Conservation (phyloP, 495 filamentous ascomycete genomes). For the Aspergillus sclerotioniger region DNA sequence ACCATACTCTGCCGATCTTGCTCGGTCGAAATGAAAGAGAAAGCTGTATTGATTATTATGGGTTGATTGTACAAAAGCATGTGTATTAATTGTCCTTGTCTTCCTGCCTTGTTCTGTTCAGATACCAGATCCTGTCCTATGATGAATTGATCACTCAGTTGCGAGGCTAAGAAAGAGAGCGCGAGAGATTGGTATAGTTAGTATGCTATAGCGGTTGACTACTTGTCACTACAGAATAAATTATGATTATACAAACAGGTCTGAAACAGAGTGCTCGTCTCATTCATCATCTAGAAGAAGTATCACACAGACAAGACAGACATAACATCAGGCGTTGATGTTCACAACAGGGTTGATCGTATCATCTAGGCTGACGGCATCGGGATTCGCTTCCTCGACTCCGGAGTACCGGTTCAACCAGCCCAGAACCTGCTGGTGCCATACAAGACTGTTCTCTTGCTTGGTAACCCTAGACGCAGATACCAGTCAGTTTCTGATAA, state of each 20-base stretch:
- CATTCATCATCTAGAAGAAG: neutral
- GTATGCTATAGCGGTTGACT: neutral
- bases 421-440: slow-evolving; percentile 49
- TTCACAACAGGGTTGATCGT: slow-evolving; percentile 34
- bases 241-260: neutral
- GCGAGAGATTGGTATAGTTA: neutral
- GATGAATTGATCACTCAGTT: neutral
- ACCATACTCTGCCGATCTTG: neutral
- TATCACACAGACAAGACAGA: neutral
- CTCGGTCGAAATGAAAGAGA: neutral
- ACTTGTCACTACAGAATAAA: neutral
- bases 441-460: slow-evolving; percentile 45
- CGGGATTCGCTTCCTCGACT: slow-evolving; percentile 23
- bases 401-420: slow-evolving; percentile 48
- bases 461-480: slow-evolving; percentile 29
- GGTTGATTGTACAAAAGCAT: slow-evolving; percentile 11
- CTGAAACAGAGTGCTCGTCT: neutral
- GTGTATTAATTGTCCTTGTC: neutral
- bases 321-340: slow-evolving; percentile 23
- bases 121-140: neutral
- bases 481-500: neutral
- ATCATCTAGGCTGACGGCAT: slow-evolving; percentile 35
- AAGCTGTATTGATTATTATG: slow-evolving; percentile 5
- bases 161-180: neutral
- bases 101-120: neutral